Evolutionary conservation across 1,139 yeast species (phyloP).

Genomic region (Pichia sp.): DNA sequence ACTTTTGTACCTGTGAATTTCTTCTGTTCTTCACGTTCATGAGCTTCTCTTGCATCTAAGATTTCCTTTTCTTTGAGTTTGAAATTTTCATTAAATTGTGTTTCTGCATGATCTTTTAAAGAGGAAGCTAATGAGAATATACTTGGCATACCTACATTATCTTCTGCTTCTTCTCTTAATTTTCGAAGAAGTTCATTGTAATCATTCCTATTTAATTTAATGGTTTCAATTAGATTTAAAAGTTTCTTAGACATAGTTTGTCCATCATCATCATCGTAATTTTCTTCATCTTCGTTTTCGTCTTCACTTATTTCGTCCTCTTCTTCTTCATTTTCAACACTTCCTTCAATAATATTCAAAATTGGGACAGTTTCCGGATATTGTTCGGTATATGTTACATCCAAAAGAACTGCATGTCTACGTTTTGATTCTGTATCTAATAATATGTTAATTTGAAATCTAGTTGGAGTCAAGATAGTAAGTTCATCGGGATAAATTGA

Average conservation of each 20-base stretch:
- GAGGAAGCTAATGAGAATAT: conserved; percentile 72
- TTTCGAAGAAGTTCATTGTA: conserved; percentile 35
- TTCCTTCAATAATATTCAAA: conserved; percentile 33
- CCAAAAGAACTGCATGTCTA: conserved; percentile 45
- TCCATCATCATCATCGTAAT: conserved; percentile 38
- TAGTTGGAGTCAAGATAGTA: conserved; percentile 36
- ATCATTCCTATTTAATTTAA: conserved; percentile 46
- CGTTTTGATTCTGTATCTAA: conserved; percentile 58
- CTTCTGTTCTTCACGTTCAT: conserved; percentile 64
- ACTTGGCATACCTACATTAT: conserved; percentile 82
- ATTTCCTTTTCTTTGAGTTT: conserved; percentile 49
- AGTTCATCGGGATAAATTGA: conserved; percentile 93
- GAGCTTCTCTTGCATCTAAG: conserved; percentile 51
- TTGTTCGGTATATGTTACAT: conserved; percentile 59
- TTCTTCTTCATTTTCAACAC: conserved; percentile 32
- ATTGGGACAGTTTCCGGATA: conserved; percentile 71
- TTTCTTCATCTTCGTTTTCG: conserved; percentile 36
- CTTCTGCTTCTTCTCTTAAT: conserved; percentile 58
- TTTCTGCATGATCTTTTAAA: conserved; percentile 76
- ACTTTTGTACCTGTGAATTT: conserved; percentile 55
- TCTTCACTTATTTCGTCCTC: conserved; percentile 25
- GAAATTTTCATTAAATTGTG: conserved; percentile 51
- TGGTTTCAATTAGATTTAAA: conserved; percentile 50
- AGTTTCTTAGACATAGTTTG: conserved; percentile 41
- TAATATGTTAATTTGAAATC: conserved; percentile 41